phyloP scores from a whole-genome alignment of 805 yeast genomes.

The Sugiyamaella boreocaroliniensis region DNA sequence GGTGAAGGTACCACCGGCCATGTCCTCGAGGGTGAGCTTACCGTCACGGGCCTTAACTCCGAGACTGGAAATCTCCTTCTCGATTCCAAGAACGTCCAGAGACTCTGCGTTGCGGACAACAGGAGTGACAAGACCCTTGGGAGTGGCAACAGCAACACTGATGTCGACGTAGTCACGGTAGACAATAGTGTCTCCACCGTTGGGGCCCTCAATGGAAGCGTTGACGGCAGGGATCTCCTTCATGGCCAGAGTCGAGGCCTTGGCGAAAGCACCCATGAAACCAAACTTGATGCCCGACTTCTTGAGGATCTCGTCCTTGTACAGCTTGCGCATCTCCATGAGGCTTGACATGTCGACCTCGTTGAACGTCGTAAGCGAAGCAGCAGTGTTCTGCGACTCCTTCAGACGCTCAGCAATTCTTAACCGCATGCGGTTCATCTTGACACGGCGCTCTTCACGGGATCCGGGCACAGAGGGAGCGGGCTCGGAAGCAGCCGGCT shows the following conservation, averaged over 20 bases:
- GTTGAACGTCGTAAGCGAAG: conserved; percentile 94
- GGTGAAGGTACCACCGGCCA: conserved; percentile 99
- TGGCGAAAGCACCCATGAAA: conserved; percentile 97
- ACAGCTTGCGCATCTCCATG: conserved; percentile 89
- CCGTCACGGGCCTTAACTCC: conserved; percentile 96
- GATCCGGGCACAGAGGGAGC: conserved; percentile 46
- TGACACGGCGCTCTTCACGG: conserved; percentile 84
- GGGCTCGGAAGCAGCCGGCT: conserved; percentile 32
- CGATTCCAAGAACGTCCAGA: conserved; percentile 78
- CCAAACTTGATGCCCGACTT: conserved; percentile 93
- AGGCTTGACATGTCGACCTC: conserved; percentile 94
- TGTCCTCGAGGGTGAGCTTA: conserved; percentile 92
- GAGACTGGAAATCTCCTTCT: conserved; percentile 70
- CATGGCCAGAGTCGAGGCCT: conserved; percentile 87
- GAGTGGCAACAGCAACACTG: conserved; percentile 96
- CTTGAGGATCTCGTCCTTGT: conserved; percentile 94
- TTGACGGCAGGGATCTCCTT: conserved; percentile 93
- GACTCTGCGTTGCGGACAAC: conserved; percentile 96
- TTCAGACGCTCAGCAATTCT: conserved; percentile 98
- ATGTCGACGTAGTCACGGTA: conserved; percentile 95
- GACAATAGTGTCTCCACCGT: conserved; percentile 79
- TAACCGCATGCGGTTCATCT: conserved; percentile 99
- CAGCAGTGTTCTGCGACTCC: conserved; percentile 99
- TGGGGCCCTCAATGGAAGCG: conserved; percentile 74
- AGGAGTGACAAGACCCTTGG: conserved; percentile 98